Base-by-base conservation (phyloP, 805 yeast genomes). In the Myxozyma melibiosi region DNA sequence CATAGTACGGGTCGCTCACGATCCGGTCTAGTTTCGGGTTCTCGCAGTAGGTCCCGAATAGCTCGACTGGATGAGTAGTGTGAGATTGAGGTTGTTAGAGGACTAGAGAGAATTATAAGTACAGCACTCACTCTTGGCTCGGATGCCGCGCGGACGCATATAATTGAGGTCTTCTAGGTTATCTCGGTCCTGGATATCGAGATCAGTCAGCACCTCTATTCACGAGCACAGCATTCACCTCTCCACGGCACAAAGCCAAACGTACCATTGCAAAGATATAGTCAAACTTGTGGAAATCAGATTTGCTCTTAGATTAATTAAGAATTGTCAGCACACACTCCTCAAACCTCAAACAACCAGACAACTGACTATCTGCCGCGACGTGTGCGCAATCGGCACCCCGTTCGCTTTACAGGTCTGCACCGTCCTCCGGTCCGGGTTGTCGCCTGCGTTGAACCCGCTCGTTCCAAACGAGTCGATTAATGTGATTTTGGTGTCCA, bases 1-100 rank as follows among this genome's bases (percentile, higher is more conserved):
- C 97, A 68, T 91, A 92, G 71, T 92, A 91, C 1, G 98, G 98
- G 70, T 91, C 98, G 53, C 83, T 88, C 4, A 91, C 91, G 33
- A 88, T 81, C 34, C 71, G 76, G 18, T 76, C 76, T 58, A 78
- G 81, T 39, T 73, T 70, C 1, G 71, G 61, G 65, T 81, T 82
- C 0, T 81, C 80, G 55, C 82, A 78, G 85, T 90, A 91, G n/a
- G 86, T 82, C 0, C 97, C 97, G 75, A 91, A 91, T 54, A 90
- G 68, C 51, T 73, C 75, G 6, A 90, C 79, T 43, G 72, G 70
- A 0, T 84, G 80, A 41, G 71, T 78, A 24, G 79, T 70, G n/a
- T n/a, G n/a, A n/a, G n/a, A n/a, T n/a, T n/a, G 75, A 13, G 76
- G 71, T 0, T 94, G 91, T 56, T 77, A 73, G 69, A 81, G 9